Percentiles rank a stretch among this genome's conserved stretches.
These are phyloP conservation scores for Amanita molliuscula DNA, from an alignment of 768 basidiomycete species.

Conservation along the genomic window DNA sequence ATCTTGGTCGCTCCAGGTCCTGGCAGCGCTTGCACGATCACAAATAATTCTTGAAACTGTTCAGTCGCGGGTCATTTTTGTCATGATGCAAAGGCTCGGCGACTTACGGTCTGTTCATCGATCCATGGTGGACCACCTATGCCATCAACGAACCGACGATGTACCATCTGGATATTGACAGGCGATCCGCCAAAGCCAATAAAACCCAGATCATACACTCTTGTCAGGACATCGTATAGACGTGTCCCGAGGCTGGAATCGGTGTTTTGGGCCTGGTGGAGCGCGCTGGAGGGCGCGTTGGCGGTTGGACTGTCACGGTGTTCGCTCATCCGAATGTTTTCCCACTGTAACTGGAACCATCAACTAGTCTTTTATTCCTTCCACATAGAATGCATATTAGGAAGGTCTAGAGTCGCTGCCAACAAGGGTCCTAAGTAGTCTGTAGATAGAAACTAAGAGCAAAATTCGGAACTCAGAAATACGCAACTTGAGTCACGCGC, in stretches of 20 bases:
- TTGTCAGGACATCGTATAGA: slow-evolving; percentile 2
- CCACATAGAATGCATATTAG: too few relatives aligned
- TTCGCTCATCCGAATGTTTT: too few relatives aligned
- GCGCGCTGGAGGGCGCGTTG: too few relatives aligned
- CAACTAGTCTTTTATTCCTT: too few relatives aligned
- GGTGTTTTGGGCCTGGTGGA: not conserved
- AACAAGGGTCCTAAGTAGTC: too few relatives aligned
- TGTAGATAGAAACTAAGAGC: too few relatives aligned
- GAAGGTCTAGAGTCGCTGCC: too few relatives aligned
- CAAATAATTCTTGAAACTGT: slow-evolving; percentile 36
- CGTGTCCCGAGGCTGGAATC: not conserved
- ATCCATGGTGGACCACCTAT: slow-evolving; percentile 25
- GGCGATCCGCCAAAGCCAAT: slow-evolving; percentile 40
- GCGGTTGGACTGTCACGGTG: too few relatives aligned
- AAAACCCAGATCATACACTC: slow-evolving; percentile 30
- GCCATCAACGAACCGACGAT: slow-evolving; percentile 27
- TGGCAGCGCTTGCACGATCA: slow-evolving; percentile 34
- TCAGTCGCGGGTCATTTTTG: slow-evolving; percentile 9
- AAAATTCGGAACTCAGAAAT: too few relatives aligned
- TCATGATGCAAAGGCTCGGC: not conserved
- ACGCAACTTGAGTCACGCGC: too few relatives aligned
- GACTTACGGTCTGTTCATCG: slow-evolving; percentile 28
- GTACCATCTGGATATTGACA: slow-evolving; percentile 38
- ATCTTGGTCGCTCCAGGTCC: slow-evolving; percentile 40
- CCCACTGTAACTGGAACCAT: too few relatives aligned